Evolutionary conservation across 495 filamentous ascomycete genomes (phyloP), one percentile per base, ranked within the genome.

Genomic region (Pseudomonodictys pantanalensis): DNA sequence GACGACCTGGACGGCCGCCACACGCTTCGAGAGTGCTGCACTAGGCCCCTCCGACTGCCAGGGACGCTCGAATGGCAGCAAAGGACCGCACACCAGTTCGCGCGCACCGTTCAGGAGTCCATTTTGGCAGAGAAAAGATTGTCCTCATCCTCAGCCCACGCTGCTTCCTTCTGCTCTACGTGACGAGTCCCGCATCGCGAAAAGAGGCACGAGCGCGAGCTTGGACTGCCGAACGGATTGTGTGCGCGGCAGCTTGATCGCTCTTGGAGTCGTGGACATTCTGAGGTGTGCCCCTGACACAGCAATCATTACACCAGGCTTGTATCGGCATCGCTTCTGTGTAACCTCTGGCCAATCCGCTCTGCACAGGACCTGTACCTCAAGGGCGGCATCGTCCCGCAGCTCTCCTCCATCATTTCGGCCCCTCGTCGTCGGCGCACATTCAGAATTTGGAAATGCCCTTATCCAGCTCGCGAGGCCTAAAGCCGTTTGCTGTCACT

Each of bases 281-380:
- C 24, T 48, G 48, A 18, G 15, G 29, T 20, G 25, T 22, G 56
- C 49, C 58, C 50, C 50, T 60, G 58, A 60, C 56, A 45, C 47
- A 20, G 50, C 39, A 1, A 53, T 35, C 32, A 52, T 45, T 49
- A 54, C 20, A 42, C 33, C 3, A 23, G 24, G 28, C 51, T 52
- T 42, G 33, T 50, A 56, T 23, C 43, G 58, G 49, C n/a, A 48
- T 53, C 35, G 49, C 43, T 2, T 22, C 29, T 29, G 18, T 28
- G 55, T 17, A 15, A 42, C 42, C n/a, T 25, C 58, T 45, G 58
- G 58, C 58, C 58, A 60, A 60, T 54, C 55, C 45, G n/a, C n/a
- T 30, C 4, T 26, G 42, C 38, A 17, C 20, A 7, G 29, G 23
- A 47, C 11, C 4, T 28, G 39, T 47, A 48, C 47, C 56, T 60